Base-by-base conservation (phyloP, 83 land plant genomes). In the Picea abies region DNA sequence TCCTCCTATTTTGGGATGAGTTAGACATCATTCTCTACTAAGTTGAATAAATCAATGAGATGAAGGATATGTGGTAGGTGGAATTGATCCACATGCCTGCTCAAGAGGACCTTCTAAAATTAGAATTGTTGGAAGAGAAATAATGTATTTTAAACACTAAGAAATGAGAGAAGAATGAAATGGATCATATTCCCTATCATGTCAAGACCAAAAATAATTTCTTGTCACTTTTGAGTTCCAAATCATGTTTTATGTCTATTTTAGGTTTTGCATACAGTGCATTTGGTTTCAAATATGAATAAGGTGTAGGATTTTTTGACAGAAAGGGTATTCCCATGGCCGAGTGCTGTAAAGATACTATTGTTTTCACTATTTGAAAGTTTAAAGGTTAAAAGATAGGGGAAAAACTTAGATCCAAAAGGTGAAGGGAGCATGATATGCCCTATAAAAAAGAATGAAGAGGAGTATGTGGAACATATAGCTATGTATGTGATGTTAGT, bases 301-400 rank as follows among this genome's bases (percentile, higher is more conserved):
- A 93, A 77, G 98, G 91, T 20, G 90, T 90, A 19, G 96, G 96
- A 3, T 81, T 91, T 67, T 88, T 90, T 67, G 96, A 93, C 81
- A 90, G 85, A 82, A 79, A 86, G 75, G 93, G 93, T 2, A 69
- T 82, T 7, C 95, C 91, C 58, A 71, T 91, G 82, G 82, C 92
- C n/a, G 85, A 84, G 52, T 95, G 95, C 94, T 84, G 86, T 16
- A 88, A 82, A 44, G 87, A 83, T 83, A 78, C 87, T 49, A 89
- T 86, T 80, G 80, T 83, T 92, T 71, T 86, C 88, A 69, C 77
- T 85, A 11, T 83, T 89, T 81, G 88, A 83, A 60, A 64, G 80
- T 32, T 32, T 75, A 11, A 86, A 89, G 81, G 79, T 52, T 20
- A 77, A 52, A 25, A 15, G 25, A 77, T 41, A 7, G 6, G 87